phyloP scores from a whole-genome alignment of 305 asterid genomes.

The Withania somnifera region DNA sequence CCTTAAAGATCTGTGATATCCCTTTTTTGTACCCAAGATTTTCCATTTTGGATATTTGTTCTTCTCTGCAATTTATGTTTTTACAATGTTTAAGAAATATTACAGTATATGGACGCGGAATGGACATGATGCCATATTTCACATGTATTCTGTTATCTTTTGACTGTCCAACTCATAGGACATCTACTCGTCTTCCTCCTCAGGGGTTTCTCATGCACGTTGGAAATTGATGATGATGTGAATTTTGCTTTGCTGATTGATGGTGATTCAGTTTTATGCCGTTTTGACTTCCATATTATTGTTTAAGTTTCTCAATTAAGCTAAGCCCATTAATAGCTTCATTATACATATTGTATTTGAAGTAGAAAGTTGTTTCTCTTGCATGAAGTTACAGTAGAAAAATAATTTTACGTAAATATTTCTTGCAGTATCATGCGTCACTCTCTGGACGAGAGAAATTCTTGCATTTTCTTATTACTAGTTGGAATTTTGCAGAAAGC shows the following conservation, averaged over 20 bases:
- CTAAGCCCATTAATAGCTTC: neutral
- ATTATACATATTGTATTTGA: neutral
- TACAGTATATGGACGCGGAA: neutral
- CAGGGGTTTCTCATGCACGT: neutral
- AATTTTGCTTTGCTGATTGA: neutral
- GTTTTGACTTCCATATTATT: neutral
- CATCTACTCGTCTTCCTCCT: neutral
- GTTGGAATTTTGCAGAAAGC: constrained; percentile 43
- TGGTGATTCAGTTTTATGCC: neutral
- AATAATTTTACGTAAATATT: neutral
- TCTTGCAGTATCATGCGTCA: neutral
- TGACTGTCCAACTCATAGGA: neutral
- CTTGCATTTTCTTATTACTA: neutral
- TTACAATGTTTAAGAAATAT: neutral
- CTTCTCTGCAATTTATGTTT: neutral
- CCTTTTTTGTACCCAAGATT: neutral
- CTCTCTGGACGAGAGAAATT: neutral
- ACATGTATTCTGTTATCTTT: neutral
- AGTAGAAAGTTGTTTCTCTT: neutral
- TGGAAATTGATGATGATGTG: neutral
- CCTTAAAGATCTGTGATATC: neutral
- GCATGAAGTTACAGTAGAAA: neutral
- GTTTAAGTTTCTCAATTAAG: neutral
- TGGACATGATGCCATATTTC: neutral
- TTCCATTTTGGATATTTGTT: neutral